Base-by-base conservation (phyloP, 2,329 filamentous ascomycete genomes). In the Diaporthe vexans region DNA sequence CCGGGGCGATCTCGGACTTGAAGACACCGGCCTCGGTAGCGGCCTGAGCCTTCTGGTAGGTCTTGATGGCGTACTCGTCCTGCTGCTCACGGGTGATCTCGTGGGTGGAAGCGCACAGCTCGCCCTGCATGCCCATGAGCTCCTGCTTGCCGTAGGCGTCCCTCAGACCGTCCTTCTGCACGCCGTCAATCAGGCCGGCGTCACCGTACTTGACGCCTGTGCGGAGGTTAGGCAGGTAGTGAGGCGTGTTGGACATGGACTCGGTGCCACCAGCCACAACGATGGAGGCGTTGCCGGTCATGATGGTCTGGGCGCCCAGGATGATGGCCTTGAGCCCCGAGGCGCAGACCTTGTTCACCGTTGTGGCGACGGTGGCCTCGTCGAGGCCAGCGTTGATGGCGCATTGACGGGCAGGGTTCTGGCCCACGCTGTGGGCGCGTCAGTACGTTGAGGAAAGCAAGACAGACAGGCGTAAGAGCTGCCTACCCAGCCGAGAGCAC, bases 321-420 rank as follows among this genome's bases (percentile, higher is more conserved):
- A 98, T 95, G 82, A 99, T 93, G 79, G 97, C 94, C 89, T 99
- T 99, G 83, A 98, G 88, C 58, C 93, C 93, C 13, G 95, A 98
- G 77, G 97, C 97, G 90, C 97, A 99, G 83, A 99, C 97, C 89
- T 99, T 99, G 93, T 99, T 99, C 82, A 99, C 91, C 70, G 95
- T 97, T 59, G 97, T 99, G 86, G 93, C 94, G 79, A 97, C 91
- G 77, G 94, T 94, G 72, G 90, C 89, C 77, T 97, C 89, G 72
- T 91, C 87, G 77, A 99, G 94, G 76, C 97, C 97, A 81, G 95
- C 97, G 80, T 92, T 91, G 81, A 99, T 90, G 80, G 95, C 95
- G 85, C 94, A 97, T 88, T 99, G 97, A 81, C 97, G 93, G 79
- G 97, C 95, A 78, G 97, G 97, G 82, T 97, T 97, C 87, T 99